These are phyloP conservation scores for Schizophyllum amplum DNA, from an alignment of 1,284 basidiomycete species.

Conservation along the genomic window DNA sequence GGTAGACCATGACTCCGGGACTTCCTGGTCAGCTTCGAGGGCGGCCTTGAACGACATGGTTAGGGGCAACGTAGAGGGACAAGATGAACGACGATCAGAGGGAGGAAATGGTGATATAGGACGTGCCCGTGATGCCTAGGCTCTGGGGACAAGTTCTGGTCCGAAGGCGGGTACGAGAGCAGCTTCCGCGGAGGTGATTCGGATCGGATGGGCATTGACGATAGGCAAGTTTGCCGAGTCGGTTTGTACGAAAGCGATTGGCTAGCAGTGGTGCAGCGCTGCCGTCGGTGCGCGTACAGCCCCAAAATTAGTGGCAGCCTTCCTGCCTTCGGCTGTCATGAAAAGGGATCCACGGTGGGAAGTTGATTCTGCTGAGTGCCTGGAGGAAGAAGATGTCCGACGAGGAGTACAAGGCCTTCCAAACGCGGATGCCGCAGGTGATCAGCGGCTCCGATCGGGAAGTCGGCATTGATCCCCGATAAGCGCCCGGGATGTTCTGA, in stretches of 20 bases:
- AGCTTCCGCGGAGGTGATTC: background rate
- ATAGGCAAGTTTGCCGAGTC: background rate
- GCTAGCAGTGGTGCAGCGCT: background rate
- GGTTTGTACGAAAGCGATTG: background rate
- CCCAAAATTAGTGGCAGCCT: background rate
- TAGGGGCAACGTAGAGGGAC: background rate
- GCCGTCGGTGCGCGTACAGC: background rate
- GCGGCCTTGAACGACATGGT: constrained; percentile 5
- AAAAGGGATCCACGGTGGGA: background rate
- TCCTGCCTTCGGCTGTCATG: no score
- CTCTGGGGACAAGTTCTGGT: background rate
- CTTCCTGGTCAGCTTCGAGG: constrained; percentile 1
- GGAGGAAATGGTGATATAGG: background rate
- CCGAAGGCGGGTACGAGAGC: background rate
- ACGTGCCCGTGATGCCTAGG: background rate
- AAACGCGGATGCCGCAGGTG: background rate
- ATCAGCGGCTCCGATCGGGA: background rate
- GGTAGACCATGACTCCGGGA: constrained; percentile 8
- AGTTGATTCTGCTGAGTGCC: background rate
- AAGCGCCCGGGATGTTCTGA: background rate
- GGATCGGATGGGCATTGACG: background rate
- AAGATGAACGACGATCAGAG: background rate
- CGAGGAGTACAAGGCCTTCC: background rate
- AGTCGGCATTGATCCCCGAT: background rate
- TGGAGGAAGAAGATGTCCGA: background rate